Conservation (phyloP, 129 eudicot species). For the Escallonia herrerae region DNA sequence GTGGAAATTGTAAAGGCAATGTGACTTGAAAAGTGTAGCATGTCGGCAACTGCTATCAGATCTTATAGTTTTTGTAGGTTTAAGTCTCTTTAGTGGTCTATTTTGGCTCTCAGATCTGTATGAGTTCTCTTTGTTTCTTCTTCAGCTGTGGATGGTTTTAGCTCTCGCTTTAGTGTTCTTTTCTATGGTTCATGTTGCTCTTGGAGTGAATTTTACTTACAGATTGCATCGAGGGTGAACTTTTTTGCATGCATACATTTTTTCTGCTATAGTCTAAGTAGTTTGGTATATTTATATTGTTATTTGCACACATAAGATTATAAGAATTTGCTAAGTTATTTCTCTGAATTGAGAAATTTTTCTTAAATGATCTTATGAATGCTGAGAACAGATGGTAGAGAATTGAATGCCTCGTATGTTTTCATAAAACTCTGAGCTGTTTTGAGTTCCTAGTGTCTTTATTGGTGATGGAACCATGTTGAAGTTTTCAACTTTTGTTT, state of each 20-base stretch:
- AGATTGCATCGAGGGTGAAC: too few species aligned
- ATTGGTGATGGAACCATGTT: background rate
- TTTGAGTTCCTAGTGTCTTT: slow-evolving; percentile 7
- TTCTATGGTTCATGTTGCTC: background rate
- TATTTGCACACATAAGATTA: too few species aligned
- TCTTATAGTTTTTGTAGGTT: slow-evolving; percentile 23
- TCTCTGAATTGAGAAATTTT: background rate
- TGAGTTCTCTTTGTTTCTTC: slow-evolving; percentile 15
- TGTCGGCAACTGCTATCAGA: slow-evolving; percentile 37
- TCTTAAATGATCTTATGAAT: background rate
- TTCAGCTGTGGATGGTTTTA: background rate
- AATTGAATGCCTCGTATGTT: background rate
- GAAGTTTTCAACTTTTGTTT: background rate
- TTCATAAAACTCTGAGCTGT: slow-evolving; percentile 9
- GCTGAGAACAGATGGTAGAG: background rate
- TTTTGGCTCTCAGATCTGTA: slow-evolving; percentile 40
- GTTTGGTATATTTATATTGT: too few species aligned
- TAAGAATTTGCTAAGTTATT: too few species aligned
- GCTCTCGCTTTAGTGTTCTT: background rate
- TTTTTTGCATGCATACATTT: too few species aligned
- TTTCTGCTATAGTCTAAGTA: too few species aligned
- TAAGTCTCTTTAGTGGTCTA: slow-evolving; percentile 13
- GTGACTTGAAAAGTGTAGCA: slow-evolving; percentile 25
- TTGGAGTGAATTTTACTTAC: slow-evolving; percentile 12
- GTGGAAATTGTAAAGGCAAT: slow-evolving; percentile 37